These are phyloP conservation scores for Fraxinus paxiana DNA, from an alignment of 305 asterid genomes.

Conservation along the genomic window DNA sequence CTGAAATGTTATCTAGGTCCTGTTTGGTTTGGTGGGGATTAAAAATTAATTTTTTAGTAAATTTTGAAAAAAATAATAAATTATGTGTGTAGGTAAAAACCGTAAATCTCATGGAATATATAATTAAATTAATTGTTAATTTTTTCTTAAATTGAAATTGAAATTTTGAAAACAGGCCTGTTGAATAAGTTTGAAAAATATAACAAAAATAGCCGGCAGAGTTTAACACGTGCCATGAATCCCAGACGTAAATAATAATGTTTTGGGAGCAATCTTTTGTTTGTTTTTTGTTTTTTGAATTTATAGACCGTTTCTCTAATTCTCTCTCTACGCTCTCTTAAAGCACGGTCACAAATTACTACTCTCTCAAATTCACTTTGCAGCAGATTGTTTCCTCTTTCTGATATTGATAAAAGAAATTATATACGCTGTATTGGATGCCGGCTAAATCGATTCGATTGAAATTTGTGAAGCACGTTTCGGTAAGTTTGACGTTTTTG, in stretches of 20 bases:
- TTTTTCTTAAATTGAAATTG: neutral
- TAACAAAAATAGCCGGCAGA: neutral
- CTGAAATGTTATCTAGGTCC: neutral
- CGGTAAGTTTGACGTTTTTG: slow-evolving; percentile 27
- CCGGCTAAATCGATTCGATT: slow-evolving; percentile 39
- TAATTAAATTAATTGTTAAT: no score
- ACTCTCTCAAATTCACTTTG: neutral
- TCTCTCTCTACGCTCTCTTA: neutral
- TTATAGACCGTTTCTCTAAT: neutral
- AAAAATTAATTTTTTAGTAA: no score
- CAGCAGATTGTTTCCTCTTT: slow-evolving; percentile 33
- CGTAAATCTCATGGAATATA: no score
- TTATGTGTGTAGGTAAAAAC: no score
- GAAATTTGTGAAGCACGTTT: slow-evolving; percentile 29
- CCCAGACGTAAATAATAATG: neutral
- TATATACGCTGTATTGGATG: slow-evolving; percentile 32
- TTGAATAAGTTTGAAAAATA: neutral
- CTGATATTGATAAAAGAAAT: neutral
- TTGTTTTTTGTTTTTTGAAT: neutral
- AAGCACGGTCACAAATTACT: neutral
- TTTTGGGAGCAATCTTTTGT: neutral
- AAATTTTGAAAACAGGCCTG: neutral
- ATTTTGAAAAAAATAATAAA: no score
- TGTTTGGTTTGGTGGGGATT: no score
- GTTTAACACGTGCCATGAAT: neutral